Evolutionary conservation across 2,329 filamentous ascomycete genomes (phyloP).

Genomic region (Elsinoe batatas): DNA sequence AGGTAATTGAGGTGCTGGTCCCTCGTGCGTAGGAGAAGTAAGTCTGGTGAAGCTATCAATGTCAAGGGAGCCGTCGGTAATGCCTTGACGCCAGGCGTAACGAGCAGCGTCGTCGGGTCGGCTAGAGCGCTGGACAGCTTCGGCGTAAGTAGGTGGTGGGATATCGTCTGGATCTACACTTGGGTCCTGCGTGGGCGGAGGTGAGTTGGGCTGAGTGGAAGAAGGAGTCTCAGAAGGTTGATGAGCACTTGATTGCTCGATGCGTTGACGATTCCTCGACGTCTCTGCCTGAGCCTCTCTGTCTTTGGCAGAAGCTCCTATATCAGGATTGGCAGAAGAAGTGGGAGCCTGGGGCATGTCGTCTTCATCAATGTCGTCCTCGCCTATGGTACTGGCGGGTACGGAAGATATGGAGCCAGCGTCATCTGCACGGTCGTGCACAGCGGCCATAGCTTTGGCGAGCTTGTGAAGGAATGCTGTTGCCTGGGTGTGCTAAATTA

Average conservation of each 20-base stretch:
- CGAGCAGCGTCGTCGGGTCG: constrained; percentile 6
- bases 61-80: constrained; percentile 5
- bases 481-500: neutral
- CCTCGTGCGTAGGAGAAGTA: neutral
- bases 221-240: neutral
- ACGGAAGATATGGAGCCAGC: constrained; percentile 11
- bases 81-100: constrained; percentile 11
- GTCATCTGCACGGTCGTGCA: constrained; percentile 7
- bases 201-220: neutral
- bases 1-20: neutral
- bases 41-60: constrained; percentile 3
- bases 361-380: constrained; percentile 5
- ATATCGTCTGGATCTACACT: constrained; percentile 6
- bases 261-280: neutral
- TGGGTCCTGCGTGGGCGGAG: neutral
- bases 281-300: constrained; percentile 12
- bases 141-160: constrained; percentile 8
- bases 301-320: neutral
- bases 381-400: constrained; percentile 5
- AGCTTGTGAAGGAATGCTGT: neutral
- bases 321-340: neutral
- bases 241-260: constrained; percentile 1
- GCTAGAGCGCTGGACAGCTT: neutral
- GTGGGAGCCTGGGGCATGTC: constrained; percentile 2
- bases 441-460: constrained; percentile 3